phyloP scores from a whole-genome alignment of 768 basidiomycete genomes.

The Mycena rebaudengoi region DNA sequence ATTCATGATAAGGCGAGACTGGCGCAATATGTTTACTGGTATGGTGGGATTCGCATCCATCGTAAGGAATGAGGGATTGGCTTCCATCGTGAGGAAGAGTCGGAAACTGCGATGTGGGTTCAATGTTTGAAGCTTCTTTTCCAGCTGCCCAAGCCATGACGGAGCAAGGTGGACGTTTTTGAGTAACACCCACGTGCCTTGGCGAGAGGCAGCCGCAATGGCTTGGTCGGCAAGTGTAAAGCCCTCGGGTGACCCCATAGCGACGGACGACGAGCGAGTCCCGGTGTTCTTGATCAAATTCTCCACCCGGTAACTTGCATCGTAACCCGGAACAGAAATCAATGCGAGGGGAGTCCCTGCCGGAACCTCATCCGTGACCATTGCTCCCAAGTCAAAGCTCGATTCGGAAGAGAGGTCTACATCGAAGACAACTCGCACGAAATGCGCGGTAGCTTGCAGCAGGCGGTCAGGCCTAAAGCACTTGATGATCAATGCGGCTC shows the following conservation, averaged over 20 bases:
- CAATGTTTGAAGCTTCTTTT: slow-evolving; percentile 95
- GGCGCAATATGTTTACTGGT: slow-evolving; percentile 95
- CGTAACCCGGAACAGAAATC: slow-evolving; percentile 94
- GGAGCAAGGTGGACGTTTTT: slow-evolving; percentile 98
- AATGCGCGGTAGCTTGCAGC: slow-evolving; percentile 79
- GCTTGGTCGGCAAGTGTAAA: slow-evolving; percentile 96
- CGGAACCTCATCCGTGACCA: slow-evolving; percentile 83
- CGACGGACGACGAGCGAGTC: slow-evolving; percentile 85
- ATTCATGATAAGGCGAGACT: slow-evolving; percentile 97
- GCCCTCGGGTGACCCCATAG: slow-evolving; percentile 99
- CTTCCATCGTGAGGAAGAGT: slow-evolving; percentile 98
- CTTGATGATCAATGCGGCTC: slow-evolving; percentile 82
- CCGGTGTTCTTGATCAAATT: slow-evolving; percentile 82
- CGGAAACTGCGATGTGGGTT: slow-evolving; percentile 92
- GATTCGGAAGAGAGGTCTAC: slow-evolving; percentile 80
- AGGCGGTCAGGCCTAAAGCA: slow-evolving; percentile 94
- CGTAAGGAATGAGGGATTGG: slow-evolving; percentile 95
- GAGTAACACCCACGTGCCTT: slow-evolving; percentile 95
- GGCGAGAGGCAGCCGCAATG: slow-evolving; percentile 89
- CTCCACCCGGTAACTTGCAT: slow-evolving; percentile 97
- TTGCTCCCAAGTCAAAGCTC: slow-evolving; percentile 75
- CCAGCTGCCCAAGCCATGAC: slow-evolving; percentile 93
- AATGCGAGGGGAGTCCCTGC: slow-evolving; percentile 87
- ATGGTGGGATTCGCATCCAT: slow-evolving; percentile 97
- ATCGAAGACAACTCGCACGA: slow-evolving; percentile 81